phyloP scores from a whole-genome alignment of 2,329 filamentous ascomycete species.

The Esteya vermicola region DNA sequence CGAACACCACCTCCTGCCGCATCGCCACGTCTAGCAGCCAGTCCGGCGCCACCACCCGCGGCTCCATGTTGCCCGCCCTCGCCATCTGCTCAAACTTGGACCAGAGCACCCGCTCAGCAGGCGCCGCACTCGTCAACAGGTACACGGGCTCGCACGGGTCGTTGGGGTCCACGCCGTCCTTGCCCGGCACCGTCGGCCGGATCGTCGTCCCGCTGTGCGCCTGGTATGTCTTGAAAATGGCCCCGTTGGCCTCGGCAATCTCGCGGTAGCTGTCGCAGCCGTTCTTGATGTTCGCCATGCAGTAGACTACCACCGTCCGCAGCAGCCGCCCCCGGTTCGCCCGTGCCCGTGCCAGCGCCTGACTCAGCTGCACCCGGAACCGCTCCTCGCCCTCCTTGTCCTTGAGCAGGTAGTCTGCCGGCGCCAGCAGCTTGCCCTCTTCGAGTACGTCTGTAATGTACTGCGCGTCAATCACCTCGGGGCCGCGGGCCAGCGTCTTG shows the following conservation, averaged over 20 bases:
- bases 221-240: constrained; percentile 63
- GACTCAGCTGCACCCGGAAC: constrained; percentile 53
- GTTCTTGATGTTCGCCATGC: constrained; percentile 64
- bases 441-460: constrained; percentile 71
- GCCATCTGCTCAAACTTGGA: constrained; percentile 68
- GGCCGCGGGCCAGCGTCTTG: constrained; percentile 68
- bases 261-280: constrained; percentile 72
- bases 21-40: constrained; percentile 87
- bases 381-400: constrained; percentile 62
- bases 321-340: constrained; percentile 66
- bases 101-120: constrained; percentile 64
- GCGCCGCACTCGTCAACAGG: constrained; percentile 55
- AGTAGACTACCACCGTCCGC: constrained; percentile 65
- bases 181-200: constrained; percentile 45
- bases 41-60: constrained; percentile 69
- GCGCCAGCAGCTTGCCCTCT: constrained; percentile 47
- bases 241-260: constrained; percentile 82
- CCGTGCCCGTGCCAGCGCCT: constrained; percentile 56
- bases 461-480: constrained; percentile 58
- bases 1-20: constrained; percentile 64
- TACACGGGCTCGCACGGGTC: constrained; percentile 75
- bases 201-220: constrained; percentile 57
- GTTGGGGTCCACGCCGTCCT: constrained; percentile 41
- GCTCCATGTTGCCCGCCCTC: constrained; percentile 60
- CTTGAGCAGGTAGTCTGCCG: constrained; percentile 51